Conservation (phyloP, 108 stramenopile genomes). For the Licmophora abbreviata region DNA sequence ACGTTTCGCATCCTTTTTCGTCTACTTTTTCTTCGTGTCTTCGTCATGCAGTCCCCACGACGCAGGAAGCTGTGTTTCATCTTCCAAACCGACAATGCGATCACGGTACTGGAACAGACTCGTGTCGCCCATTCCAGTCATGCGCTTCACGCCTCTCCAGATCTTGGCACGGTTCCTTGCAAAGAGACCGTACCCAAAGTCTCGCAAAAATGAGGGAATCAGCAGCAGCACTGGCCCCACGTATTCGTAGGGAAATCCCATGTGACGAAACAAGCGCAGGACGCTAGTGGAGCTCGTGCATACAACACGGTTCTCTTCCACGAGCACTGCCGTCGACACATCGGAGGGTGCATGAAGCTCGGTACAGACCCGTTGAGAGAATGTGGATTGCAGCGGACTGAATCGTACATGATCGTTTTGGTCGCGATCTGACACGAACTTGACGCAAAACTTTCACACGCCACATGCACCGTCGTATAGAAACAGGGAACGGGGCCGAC, state of each 20-base stretch:
- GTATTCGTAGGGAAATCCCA: conserved; percentile 16
- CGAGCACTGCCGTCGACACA: conserved; percentile 24
- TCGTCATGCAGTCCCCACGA: too few species aligned
- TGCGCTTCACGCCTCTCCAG: conserved; percentile 18
- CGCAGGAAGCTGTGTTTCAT: too few species aligned
- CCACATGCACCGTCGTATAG: conserved; percentile 35
- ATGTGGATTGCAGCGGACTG: conserved; percentile 23
- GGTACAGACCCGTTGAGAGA: conserved; percentile 15
- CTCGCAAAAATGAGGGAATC: conserved; percentile 18
- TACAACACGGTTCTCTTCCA: conserved; percentile 3
- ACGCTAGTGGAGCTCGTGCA: conserved; percentile 18
- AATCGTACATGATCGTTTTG: conserved; percentile 28
- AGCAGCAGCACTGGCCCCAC: conserved; percentile 17
- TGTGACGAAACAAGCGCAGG: conserved; percentile 14
- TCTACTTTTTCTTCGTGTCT: too few species aligned
- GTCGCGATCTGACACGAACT: conserved; percentile 23
- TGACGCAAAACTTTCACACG: conserved; percentile 32
- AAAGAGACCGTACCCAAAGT: conserved; percentile 18
- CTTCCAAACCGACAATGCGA: conserved; percentile 20
- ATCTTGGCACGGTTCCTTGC: conserved; percentile 22
- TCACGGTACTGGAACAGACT: conserved; percentile 13
- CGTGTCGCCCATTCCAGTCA: conserved; percentile 31
- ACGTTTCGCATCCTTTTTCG: too few species aligned
- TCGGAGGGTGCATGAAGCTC: conserved; percentile 16
- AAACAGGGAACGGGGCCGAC: conserved; percentile 16